A percentile compares a stretch with the other conserved stretches of the same genome.
Conservation (phyloP, 1,284 basidiomycete species). For the Lentinula novae-zelandiae region DNA sequence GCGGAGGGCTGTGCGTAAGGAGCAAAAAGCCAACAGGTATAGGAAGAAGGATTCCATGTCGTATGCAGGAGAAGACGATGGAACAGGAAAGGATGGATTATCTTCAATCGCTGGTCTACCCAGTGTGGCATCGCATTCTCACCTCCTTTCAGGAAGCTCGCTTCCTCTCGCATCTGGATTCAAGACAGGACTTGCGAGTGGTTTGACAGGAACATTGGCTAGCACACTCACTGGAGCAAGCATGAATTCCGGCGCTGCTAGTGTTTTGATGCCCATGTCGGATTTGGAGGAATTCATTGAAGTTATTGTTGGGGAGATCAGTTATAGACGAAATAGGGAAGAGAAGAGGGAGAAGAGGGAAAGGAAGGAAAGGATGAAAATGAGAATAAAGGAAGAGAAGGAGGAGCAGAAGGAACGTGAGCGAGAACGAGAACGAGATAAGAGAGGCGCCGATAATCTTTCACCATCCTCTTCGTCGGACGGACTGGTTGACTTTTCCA, state of each 20-base stretch:
- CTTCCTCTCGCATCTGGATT: conserved; percentile 5
- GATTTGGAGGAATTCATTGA: conserved; percentile 39
- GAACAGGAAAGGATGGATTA: background rate
- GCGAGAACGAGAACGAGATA: conserved; percentile 18
- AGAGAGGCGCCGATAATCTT: background rate
- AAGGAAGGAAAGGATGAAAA: conserved; percentile 10
- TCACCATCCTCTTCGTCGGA: conserved; percentile 4
- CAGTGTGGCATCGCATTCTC: background rate
- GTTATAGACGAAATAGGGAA: conserved; percentile 25
- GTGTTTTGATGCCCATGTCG: conserved; percentile 39
- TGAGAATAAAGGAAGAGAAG: conserved; percentile 12
- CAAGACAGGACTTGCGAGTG: background rate
- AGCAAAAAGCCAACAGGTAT: conserved; percentile 6
- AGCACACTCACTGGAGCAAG: conserved; percentile 1
- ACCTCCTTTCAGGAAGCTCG: conserved; percentile 4
- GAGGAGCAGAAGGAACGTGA: conserved; percentile 17
- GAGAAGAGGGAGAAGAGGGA: conserved; percentile 20
- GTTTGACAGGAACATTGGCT: background rate
- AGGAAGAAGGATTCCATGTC: conserved; percentile 5
- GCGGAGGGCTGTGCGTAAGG: conserved; percentile 6
- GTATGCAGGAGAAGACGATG: background rate
- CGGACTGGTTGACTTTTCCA: conserved; percentile 1
- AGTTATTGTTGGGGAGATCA: conserved; percentile 19
- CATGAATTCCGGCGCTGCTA: conserved; percentile 22
- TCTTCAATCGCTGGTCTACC: background rate